Base-by-base conservation (phyloP, 371 early-diverging fungal species). In the Rhizopus stolonifer region DNA sequence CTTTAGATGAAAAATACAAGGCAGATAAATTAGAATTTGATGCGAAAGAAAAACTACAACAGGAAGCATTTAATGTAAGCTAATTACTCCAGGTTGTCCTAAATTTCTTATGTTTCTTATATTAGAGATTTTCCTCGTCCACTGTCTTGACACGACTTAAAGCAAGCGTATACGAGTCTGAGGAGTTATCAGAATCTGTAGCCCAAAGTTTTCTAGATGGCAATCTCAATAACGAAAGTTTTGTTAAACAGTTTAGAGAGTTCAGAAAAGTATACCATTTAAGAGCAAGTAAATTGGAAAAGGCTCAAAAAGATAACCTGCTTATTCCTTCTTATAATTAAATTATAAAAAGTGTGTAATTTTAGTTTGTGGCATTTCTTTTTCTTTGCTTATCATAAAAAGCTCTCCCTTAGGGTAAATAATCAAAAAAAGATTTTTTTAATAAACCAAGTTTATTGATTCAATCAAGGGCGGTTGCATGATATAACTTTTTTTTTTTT, bases 221-320 rank as follows among this genome's bases (percentile, higher is more conserved):
- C 33, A 80, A 74, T 36, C 39, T 83, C 46, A 80, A 79, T 52
- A 76, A 79, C 34, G 84, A 81, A 11, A 69, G 66, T 1, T 83
- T 83, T 62, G 81, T 81, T 9, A 77, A 78, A 45, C 82, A 83
- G 45, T 83, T 73, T 42, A 70, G 80, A 40, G 84, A 83, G 6
- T 60, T 81, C 26, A 69, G 82, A 17, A 83, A 83, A 51, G 84
- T 83, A 22, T 83, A 83, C 49, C 84, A 83, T 66, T 53, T 83
- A 47, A 70, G 82, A 51, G 79, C 77, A 46, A 81, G 80, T 67
- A 83, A 81, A 58, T 61, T 79, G 24, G 84, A 83, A 52, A 62
- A 79, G 32, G 69, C 77, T 6, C 80, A 78, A 45, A 68, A 66
- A 48, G 69, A 74, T 26, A 65, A 58, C 26, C 29, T 61, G 22